Base-by-base conservation (phyloP, 1,284 basidiomycete genomes). In the Trichosporon sp. region DNA sequence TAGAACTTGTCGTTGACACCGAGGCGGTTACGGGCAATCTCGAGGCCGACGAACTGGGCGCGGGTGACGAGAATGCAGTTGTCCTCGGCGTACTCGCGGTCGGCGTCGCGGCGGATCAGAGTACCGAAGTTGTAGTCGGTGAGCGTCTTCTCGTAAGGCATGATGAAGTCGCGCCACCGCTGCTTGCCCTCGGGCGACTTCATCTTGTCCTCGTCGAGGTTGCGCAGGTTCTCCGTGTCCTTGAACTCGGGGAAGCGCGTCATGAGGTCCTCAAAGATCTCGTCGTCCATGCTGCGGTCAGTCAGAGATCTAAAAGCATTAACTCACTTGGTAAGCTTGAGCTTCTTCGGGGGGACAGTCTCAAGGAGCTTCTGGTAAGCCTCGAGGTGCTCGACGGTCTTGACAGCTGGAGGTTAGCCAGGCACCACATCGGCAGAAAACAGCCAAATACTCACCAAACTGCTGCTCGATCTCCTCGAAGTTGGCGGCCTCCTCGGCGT, bases 91-190 rank as follows among this genome's bases (percentile, higher is more conserved):
- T 99, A 99, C 75, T 95, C 92, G 67, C 87, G 85, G 58, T 83
- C 83, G 36, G 88, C 85, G 76, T 96, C 87, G 61, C 86, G 89
- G 59, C 96, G 87, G 71, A 99, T 89, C 71, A 99, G 83, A 2
- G 92, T 97, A 32, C 96, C 96, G 82, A 98, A 97, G 84, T 98
- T 99, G 83, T 90, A 93, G 74, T 99, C 95, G 75, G 92, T 89
- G 62, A 96, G 83, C 74, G 88, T 89, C 68, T 89, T 88, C 81
- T 93, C 88, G 81, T 92, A 95, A 68, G 74, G 40, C 36, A 56
- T 49, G 78, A 97, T 93, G 79, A 96, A 99, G 31, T 86, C 85
- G 64, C 94, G 85, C 96, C 96, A 99, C 69, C 86, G 85, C 77
- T 89, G 87, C 84, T 99, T 99, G 60, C 92, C 92, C n/a, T 87